Percentiles rank a stretch among this genome's conserved stretches.
phyloP scores from a whole-genome alignment of 176 grass and related monocot species.

The Stipa capillata region DNA sequence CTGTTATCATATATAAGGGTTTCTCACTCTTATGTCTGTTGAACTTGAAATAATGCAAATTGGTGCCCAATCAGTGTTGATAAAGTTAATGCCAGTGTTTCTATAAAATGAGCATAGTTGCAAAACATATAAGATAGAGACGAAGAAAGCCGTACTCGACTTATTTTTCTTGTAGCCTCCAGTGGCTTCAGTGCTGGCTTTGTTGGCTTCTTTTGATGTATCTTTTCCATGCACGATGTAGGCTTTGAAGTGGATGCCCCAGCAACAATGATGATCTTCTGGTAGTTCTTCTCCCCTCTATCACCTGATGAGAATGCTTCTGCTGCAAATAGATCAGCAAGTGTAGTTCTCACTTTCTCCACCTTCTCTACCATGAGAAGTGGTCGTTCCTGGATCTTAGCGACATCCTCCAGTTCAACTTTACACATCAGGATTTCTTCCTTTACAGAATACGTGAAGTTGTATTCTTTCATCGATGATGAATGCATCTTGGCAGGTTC shows the following conservation, averaged over 20 bases:
- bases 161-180: slow-evolving; percentile 50
- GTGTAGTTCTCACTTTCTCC: slow-evolving; percentile 80
- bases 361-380: slow-evolving; percentile 63
- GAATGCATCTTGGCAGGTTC: slow-evolving; percentile 34
- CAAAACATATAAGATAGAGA: slow-evolving; percentile 8
- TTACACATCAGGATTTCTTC: slow-evolving; percentile 19
- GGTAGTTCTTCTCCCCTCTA: slow-evolving; percentile 16
- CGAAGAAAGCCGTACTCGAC: slow-evolving; percentile 52
- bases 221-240: slow-evolving; percentile 29
- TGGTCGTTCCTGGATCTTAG: slow-evolving; percentile 60
- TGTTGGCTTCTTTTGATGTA: slow-evolving; percentile 44
- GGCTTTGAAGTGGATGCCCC: slow-evolving; percentile 28
- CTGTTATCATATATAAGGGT: not conserved
- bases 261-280: slow-evolving; percentile 4
- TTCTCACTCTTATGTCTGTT: not conserved
- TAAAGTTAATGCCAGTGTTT: not conserved
- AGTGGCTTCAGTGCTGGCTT: slow-evolving; percentile 17
- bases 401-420: slow-evolving; percentile 20
- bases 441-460: slow-evolving; percentile 12
- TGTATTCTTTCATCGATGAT: slow-evolving; percentile 37
- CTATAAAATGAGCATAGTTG: not conserved
- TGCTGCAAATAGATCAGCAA: slow-evolving; percentile 92
- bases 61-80: not conserved
- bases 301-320: slow-evolving; percentile 38
- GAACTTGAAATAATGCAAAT: not conserved